Evolutionary conservation across 2,329 filamentous ascomycete species (phyloP).

Genomic region (Sporothrix luriei): DNA sequence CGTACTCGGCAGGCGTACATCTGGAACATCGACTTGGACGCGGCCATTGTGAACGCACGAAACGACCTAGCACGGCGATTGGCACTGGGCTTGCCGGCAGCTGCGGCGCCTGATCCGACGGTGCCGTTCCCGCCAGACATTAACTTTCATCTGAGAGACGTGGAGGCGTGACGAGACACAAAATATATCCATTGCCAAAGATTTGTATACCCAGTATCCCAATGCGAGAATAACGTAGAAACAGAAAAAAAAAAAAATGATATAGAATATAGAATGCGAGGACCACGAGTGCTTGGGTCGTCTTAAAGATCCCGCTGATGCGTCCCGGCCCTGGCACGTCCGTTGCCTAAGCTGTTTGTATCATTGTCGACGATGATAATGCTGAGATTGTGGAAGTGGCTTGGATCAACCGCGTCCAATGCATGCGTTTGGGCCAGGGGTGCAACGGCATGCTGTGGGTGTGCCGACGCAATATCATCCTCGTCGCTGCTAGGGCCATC

Average conservation of each 20-base stretch:
- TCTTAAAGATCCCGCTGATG: not conserved
- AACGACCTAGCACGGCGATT: conserved; percentile 40
- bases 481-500: not conserved
- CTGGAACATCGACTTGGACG: conserved; percentile 43
- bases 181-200: not conserved
- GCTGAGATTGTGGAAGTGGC: conserved; percentile 5
- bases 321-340: conserved; percentile 8
- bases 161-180: not conserved
- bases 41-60: conserved; percentile 45
- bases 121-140: conserved; percentile 28
- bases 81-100: conserved; percentile 17
- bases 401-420: not conserved
- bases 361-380: conserved; percentile 15
- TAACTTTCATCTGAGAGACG: conserved; percentile 18
- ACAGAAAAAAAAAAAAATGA: not conserved
- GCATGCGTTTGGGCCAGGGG: not conserved
- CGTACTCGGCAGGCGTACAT: conserved; percentile 44
- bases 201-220: not conserved
- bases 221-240: not conserved
- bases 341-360: not conserved
- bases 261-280: not conserved
- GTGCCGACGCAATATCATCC: not conserved
- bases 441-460: not conserved
- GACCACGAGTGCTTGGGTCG: not conserved
- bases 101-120: conserved; percentile 7